Conservation (phyloP, 345 rosid species). For the Hirschfeldia incana region DNA sequence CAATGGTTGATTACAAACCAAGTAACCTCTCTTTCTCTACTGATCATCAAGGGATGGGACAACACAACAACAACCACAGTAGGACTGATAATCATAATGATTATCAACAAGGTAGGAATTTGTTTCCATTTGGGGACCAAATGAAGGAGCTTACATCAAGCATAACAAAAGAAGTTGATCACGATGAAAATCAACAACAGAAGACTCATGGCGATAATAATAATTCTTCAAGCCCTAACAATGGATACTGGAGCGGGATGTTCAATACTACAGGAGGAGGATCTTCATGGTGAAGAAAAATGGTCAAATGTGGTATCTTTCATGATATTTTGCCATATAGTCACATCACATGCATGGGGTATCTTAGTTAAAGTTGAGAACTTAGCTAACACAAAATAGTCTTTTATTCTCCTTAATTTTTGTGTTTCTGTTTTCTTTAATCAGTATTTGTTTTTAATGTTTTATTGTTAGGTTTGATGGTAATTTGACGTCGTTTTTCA, state of each 20-base stretch:
- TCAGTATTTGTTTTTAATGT: not conserved
- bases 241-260: slow-evolving; percentile 1
- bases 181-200: not conserved
- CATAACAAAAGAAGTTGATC: not conserved
- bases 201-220: not conserved
- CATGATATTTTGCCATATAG: not conserved
- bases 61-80: not conserved
- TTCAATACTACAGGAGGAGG: not conserved
- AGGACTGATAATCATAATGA: not conserved
- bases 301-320: not conserved
- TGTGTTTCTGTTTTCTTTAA: not conserved
- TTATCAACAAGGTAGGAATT: not conserved
- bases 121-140: not conserved
- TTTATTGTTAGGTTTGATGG: not conserved
- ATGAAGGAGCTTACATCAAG: slow-evolving; percentile 1
- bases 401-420: not conserved
- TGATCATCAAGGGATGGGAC: not conserved
- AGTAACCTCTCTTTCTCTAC: not conserved
- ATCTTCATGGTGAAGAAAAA: slow-evolving; percentile 1
- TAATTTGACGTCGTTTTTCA: not conserved
- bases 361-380: not conserved
- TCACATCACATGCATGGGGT: not conserved
- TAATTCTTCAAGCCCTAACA: not conserved
- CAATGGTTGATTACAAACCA: not conserved
- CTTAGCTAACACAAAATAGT: not conserved